Base-by-base conservation (phyloP, 106 monocot genomes). In the Posidonia australis region DNA sequence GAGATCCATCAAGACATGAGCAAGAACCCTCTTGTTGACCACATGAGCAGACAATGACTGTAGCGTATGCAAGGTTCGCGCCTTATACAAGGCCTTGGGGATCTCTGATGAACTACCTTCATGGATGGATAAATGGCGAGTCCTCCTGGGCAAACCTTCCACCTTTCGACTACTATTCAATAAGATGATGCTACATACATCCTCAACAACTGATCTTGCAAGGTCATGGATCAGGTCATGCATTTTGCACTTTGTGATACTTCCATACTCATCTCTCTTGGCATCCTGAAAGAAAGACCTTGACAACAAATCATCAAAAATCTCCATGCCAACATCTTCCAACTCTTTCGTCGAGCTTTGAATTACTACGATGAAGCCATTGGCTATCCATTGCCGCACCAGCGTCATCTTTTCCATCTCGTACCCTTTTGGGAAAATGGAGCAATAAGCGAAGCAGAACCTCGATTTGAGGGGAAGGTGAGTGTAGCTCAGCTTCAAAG, bases 311-410 rank as follows among this genome's bases (percentile, higher is more conserved):
- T 74, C 47, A 13, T 67, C 26, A 17, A 67, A 23, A 3, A 23
- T 14, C 17, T 53, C 66, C 27, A 1, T 41, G 7, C 69, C 74
- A 36, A 52, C 57, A 23, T 70, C 59, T 28, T 66, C 64, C 43
- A 53, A 1, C 25, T 49, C 24, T 24, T 57, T n/a, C 20, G 18
- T 14, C 29, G 16, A 41, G 3, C 24, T 19, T 4, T 4, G 5
- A 36, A 2, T 4, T 16, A 51, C 24, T 10, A 51, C 20, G 47
- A 84, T 43, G 49, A 67, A 74, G 13, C 77, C 70, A 18, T 63
- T 65, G 0, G 77, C 84, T 48, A 74, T 60, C 79, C 79, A 79
- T 64, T 65, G 70, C 24, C 60, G 65, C 24, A 74, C 45, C 22
- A 79, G 56, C 27, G 58, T 62, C 9, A 60, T 59, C 19, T 53